Percentiles rank a stretch among this genome's conserved stretches.
phyloP scores from a whole-genome alignment of 768 basidiomycete genomes.

The Suillus cothurnatus region DNA sequence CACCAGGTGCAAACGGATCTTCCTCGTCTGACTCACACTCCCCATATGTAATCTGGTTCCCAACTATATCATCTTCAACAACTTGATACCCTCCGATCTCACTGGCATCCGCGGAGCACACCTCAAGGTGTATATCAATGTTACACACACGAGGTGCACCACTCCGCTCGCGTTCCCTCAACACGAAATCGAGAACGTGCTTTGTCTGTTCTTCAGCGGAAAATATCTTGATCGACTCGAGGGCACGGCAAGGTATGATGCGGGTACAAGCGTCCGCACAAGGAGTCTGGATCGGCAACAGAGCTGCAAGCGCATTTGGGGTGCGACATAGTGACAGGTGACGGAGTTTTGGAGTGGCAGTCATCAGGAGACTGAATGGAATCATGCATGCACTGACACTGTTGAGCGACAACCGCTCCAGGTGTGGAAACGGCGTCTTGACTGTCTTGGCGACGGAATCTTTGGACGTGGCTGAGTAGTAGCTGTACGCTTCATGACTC shows the following conservation, averaged over 20 bases:
- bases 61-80: slow-evolving; percentile 22
- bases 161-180: slow-evolving; percentile 22
- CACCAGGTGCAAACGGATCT: slow-evolving; percentile 35
- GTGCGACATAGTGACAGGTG: slow-evolving; percentile 25
- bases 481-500: neutral
- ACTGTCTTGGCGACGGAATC: slow-evolving; percentile 12
- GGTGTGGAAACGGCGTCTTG: slow-evolving; percentile 36
- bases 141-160: slow-evolving; percentile 27
- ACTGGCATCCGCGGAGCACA: slow-evolving; percentile 1
- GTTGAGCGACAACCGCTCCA: slow-evolving; percentile 38
- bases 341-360: slow-evolving; percentile 19
- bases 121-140: slow-evolving; percentile 34
- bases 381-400: slow-evolving; percentile 38
- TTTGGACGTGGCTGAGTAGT: slow-evolving; percentile 17
- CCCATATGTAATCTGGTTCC: slow-evolving; percentile 25
- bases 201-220: slow-evolving; percentile 21
- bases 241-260: slow-evolving; percentile 14
- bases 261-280: slow-evolving; percentile 2
- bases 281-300: slow-evolving; percentile 22
- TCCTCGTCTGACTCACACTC: slow-evolving; percentile 19
- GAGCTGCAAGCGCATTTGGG: slow-evolving; percentile 15
- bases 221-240: slow-evolving; percentile 13
- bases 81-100: slow-evolving; percentile 11
- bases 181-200: slow-evolving; percentile 13
- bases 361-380: slow-evolving; percentile 19